Conservation (phyloP, 2,329 filamentous ascomycete genomes). For the Gliomastix tumulicola region DNA sequence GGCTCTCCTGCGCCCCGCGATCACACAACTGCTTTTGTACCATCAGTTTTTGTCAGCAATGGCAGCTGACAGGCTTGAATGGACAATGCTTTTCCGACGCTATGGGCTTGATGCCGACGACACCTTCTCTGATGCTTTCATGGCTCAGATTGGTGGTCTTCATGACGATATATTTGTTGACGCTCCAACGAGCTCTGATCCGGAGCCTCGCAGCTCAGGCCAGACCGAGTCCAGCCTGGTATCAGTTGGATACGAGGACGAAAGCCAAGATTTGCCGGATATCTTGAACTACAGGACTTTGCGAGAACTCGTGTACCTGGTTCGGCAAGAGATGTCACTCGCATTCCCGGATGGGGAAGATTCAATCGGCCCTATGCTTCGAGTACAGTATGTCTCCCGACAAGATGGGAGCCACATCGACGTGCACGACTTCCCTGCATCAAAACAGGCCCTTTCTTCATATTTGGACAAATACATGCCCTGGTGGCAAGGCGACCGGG, state of each 20-base stretch:
- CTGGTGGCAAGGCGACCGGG: conserved; percentile 82
- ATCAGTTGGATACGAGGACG: no score
- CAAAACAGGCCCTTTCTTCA: conserved; percentile 50
- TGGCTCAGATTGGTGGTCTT: conserved; percentile 64
- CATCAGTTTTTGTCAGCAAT: conserved; percentile 76
- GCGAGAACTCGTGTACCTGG: conserved; percentile 35
- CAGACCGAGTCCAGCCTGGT: no score
- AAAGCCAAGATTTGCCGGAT: conserved; percentile 20
- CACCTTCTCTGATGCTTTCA: conserved; percentile 71
- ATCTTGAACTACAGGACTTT: conserved; percentile 40
- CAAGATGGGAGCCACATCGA: conserved; percentile 45
- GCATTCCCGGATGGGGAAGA: conserved; percentile 46
- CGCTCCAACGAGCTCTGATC: background rate
- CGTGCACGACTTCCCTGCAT: conserved; percentile 58
- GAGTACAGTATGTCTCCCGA: conserved; percentile 47
- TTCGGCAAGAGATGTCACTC: conserved; percentile 35
- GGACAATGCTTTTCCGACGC: conserved; percentile 59
- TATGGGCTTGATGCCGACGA: conserved; percentile 62
- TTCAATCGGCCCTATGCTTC: conserved; percentile 42
- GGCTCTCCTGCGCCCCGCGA: conserved; percentile 66
- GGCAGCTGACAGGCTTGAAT: conserved; percentile 63
- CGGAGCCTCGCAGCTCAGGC: background rate
- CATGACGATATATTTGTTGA: conserved; percentile 61
- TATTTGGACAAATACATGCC: conserved; percentile 66
- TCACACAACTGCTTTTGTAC: conserved; percentile 86